Conservation (phyloP, 805 yeast genomes). For the Suhomyces tanzawaensis region DNA sequence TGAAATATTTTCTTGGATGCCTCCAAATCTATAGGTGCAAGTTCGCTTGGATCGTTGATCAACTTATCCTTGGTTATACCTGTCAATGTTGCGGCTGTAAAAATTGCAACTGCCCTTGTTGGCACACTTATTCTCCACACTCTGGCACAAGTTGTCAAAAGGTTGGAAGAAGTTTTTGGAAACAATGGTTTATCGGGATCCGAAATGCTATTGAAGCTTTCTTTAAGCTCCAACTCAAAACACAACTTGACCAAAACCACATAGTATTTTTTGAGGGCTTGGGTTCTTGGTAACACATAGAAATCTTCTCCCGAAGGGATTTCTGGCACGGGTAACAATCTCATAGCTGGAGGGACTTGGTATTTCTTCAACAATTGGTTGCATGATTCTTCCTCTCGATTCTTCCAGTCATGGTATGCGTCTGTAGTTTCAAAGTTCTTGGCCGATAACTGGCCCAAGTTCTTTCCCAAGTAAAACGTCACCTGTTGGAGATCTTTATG, state of each 20-base stretch:
- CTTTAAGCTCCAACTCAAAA: slow-evolving; percentile 35
- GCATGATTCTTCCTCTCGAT: slow-evolving; percentile 23
- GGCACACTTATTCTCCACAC: slow-evolving; percentile 60
- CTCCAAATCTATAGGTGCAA: slow-evolving; percentile 31
- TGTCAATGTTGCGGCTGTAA: slow-evolving; percentile 45
- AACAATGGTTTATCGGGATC: slow-evolving; percentile 22
- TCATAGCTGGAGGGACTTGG: slow-evolving; percentile 31
- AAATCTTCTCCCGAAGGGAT: slow-evolving; percentile 36
- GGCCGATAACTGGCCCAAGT: slow-evolving; percentile 38
- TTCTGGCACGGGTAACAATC: slow-evolving; percentile 29
- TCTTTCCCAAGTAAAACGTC: slow-evolving; percentile 34
- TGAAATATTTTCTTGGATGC: slow-evolving; percentile 25
- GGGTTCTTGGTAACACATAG: slow-evolving; percentile 32
- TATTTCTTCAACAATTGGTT: slow-evolving; percentile 26
- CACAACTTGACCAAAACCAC: slow-evolving; percentile 42
- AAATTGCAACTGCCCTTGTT: slow-evolving; percentile 48
- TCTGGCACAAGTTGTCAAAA: slow-evolving; percentile 45
- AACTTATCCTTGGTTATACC: slow-evolving; percentile 28
- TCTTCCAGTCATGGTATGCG: slow-evolving; percentile 34
- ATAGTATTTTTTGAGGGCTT: slow-evolving; percentile 38
- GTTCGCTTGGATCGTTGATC: slow-evolving; percentile 17
- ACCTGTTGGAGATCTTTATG: slow-evolving; percentile 36
- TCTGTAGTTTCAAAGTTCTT: slow-evolving; percentile 20
- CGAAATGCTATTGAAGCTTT: slow-evolving; percentile 4
- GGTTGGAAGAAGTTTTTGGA: slow-evolving; percentile 41